Evolutionary conservation across 805 yeast genomes (phyloP).

Genomic region (Blastobotrys peoriensis): DNA sequence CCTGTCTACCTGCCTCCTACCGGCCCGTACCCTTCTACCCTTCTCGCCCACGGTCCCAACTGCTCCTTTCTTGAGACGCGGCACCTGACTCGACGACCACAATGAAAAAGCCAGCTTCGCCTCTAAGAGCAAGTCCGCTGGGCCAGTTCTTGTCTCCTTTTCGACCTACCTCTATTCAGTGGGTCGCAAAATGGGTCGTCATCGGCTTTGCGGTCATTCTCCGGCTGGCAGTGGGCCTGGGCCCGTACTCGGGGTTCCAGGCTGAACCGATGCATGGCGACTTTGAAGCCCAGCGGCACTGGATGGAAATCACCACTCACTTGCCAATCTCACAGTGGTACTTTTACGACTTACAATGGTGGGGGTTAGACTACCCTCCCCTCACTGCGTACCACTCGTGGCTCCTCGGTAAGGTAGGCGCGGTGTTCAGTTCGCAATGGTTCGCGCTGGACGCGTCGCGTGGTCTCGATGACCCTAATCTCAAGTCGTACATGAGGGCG

Average conservation of each 20-base stretch:
- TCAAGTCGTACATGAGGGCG: constrained; percentile 80
- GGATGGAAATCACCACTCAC: constrained; percentile 87
- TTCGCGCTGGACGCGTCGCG: constrained; percentile 67
- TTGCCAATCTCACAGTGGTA: constrained; percentile 80
- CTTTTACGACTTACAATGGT: constrained; percentile 78
- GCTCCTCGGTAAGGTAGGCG: constrained; percentile 66
- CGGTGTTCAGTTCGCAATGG: constrained; percentile 60
- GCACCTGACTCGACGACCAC: neutral
- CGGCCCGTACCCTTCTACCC: too few species aligned
- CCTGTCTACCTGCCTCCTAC: too few species aligned
- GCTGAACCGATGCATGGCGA: constrained; percentile 86
- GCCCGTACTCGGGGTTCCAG: constrained; percentile 71
- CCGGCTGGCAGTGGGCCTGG: constrained; percentile 81
- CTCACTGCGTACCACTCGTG: constrained; percentile 91
- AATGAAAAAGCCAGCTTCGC: constrained; percentile 9
- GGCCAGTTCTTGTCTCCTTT: constrained; percentile 75
- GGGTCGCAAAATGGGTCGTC: constrained; percentile 75
- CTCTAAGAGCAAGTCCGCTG: constrained; percentile 57
- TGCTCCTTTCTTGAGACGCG: too few species aligned
- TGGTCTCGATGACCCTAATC: constrained; percentile 59
- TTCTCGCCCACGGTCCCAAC: too few species aligned
- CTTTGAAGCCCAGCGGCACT: constrained; percentile 96
- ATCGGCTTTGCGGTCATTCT: constrained; percentile 58
- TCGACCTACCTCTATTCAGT: constrained; percentile 76
- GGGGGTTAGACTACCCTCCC: constrained; percentile 98